Percentiles rank a stretch among this genome's conserved stretches.
Evolutionary conservation across 495 filamentous ascomycete species (phyloP).

Genomic region (Apodospora peruviana): DNA sequence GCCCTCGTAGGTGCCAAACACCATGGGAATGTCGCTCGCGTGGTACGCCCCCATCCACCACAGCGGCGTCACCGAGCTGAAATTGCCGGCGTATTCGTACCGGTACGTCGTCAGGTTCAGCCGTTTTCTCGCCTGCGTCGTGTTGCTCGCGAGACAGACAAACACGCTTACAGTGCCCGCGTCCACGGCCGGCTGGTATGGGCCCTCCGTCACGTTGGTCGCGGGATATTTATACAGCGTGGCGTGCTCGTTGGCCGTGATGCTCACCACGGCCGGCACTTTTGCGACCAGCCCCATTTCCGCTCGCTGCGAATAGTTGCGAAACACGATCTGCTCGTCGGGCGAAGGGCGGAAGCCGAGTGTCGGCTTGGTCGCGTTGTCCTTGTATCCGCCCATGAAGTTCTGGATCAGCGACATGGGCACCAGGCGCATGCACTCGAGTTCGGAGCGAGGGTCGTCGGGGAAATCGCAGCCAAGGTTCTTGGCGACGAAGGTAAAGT

Average conservation of each 20-base stretch:
- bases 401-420: slow-evolving; percentile 32
- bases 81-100: slow-evolving; percentile 48
- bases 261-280: slow-evolving; percentile 34
- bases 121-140: slow-evolving; percentile 16
- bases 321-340: slow-evolving; percentile 37
- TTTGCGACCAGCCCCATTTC: slow-evolving; percentile 16
- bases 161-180: slow-evolving; percentile 27
- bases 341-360: slow-evolving; percentile 37
- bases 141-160: slow-evolving; percentile 32
- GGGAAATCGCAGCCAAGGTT: slow-evolving; percentile 33
- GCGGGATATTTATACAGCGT: slow-evolving; percentile 30
- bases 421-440: slow-evolving; percentile 40
- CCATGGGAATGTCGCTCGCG: slow-evolving; percentile 37
- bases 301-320: slow-evolving; percentile 37
- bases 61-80: slow-evolving; percentile 35
- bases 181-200: slow-evolving; percentile 26
- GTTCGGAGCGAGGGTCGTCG: slow-evolving; percentile 24
- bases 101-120: slow-evolving; percentile 38
- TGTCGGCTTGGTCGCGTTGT: slow-evolving; percentile 25
- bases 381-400: slow-evolving; percentile 33
- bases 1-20: slow-evolving; percentile 37
- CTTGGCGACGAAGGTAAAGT: slow-evolving; percentile 41
- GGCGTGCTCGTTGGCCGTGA: slow-evolving; percentile 37
- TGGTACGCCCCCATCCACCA: slow-evolving; percentile 50
- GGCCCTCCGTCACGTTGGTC: slow-evolving; percentile 24